A percentile compares a stretch with the other conserved stretches of the same genome.
Evolutionary conservation across 768 basidiomycete genomes (phyloP).

Genomic region (Serendipita sp.): DNA sequence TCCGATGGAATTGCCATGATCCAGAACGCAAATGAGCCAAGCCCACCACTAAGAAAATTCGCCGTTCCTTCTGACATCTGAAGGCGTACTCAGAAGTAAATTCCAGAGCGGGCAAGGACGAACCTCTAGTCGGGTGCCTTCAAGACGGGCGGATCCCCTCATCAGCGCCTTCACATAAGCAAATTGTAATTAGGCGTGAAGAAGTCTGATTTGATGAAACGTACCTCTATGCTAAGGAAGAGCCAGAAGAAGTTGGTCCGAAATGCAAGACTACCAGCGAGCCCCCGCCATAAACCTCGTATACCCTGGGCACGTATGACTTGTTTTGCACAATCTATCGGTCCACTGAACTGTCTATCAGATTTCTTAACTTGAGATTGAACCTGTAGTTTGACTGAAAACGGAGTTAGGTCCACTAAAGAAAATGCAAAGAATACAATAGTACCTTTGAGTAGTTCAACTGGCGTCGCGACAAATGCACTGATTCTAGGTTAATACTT

Average conservation of each 20-base stretch:
- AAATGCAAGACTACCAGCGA: conserved; percentile 57
- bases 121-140: conserved; percentile 49
- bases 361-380: conserved; percentile 37
- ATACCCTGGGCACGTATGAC: conserved; percentile 47
- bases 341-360: conserved; percentile 42
- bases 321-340: conserved; percentile 49
- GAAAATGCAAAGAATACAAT: conserved; percentile 13
- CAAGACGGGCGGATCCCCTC: conserved; percentile 38
- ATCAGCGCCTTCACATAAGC: conserved; percentile 34
- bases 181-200: conserved; percentile 10
- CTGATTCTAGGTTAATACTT: conserved; percentile 21
- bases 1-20: conserved; percentile 57
- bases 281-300: conserved; percentile 57
- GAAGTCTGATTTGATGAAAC: conserved; percentile 15
- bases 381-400: conserved; percentile 50
- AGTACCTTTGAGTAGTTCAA: conserved; percentile 61
- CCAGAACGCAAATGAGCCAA: conserved; percentile 51
- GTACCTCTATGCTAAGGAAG: conserved; percentile 56
- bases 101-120: conserved; percentile 6
- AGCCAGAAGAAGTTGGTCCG: conserved; percentile 66
- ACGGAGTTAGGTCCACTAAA: conserved; percentile 6
- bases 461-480: conserved; percentile 55
- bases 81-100: background rate
- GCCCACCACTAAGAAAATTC: conserved; percentile 51
- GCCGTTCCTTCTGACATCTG: conserved; percentile 47